phyloP scores from a whole-genome alignment of 495 filamentous ascomycete genomes.

The Thozetella sp. region DNA sequence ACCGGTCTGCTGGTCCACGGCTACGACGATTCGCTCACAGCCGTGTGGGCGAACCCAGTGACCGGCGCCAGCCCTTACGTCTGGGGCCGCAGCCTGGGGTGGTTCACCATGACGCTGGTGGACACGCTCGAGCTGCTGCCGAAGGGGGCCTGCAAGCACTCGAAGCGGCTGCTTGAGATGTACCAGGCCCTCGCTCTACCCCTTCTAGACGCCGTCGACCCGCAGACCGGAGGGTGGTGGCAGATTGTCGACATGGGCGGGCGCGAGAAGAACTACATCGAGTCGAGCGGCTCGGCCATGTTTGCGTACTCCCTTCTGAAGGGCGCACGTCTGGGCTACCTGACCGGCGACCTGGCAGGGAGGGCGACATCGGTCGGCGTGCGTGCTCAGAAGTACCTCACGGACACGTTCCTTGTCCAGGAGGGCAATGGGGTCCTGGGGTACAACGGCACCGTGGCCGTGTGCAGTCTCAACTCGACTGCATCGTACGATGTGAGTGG shows the following conservation, averaged over 20 bases:
- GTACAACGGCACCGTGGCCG: slow-evolving; percentile 46
- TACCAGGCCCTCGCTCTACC: slow-evolving; percentile 33
- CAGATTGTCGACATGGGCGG: slow-evolving; percentile 53
- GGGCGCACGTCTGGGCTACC: slow-evolving; percentile 47
- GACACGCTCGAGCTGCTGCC: slow-evolving; percentile 55
- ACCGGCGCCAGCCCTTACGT: slow-evolving; percentile 58
- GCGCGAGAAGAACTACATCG: slow-evolving; percentile 58
- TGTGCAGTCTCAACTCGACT: slow-evolving; percentile 50
- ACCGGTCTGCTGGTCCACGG: slow-evolving; percentile 57
- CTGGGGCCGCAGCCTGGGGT: slow-evolving; percentile 60
- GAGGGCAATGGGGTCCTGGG: slow-evolving; percentile 38
- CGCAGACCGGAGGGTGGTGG: slow-evolving; percentile 59
- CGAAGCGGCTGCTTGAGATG: slow-evolving; percentile 33
- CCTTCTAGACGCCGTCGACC: slow-evolving; percentile 35
- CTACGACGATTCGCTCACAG: slow-evolving; percentile 54
- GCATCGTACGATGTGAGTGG: slow-evolving; percentile 42
- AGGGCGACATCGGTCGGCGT: slow-evolving; percentile 25
- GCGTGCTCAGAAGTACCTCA: slow-evolving; percentile 42
- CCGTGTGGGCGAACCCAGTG: slow-evolving; percentile 56
- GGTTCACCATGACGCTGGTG: slow-evolving; percentile 61
- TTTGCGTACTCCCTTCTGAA: slow-evolving; percentile 58
- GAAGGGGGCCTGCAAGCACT: slow-evolving; percentile 25
- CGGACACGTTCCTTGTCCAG: slow-evolving; percentile 40
- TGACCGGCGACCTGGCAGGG: slow-evolving; percentile 27
- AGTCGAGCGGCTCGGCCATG: slow-evolving; percentile 62